Percentiles rank a stretch among this genome's conserved stretches.
Conservation (phyloP, 176 grass and related monocot species). For the Musa troglodytarum region DNA sequence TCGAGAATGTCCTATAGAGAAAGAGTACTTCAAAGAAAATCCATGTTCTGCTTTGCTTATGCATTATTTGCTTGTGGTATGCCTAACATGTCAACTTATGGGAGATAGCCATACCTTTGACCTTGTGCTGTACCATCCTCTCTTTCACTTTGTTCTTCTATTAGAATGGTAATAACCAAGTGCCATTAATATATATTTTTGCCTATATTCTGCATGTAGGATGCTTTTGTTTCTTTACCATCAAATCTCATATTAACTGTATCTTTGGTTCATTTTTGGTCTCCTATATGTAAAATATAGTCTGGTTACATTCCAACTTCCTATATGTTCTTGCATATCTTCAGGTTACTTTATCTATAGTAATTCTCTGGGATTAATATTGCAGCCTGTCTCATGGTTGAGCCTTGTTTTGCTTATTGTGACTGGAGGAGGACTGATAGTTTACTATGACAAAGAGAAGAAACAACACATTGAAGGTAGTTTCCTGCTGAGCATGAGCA, state of each 20-base stretch:
- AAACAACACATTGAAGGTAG: slow-evolving; percentile 90
- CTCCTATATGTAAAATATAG: not conserved
- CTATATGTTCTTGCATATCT: not conserved
- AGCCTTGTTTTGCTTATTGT: slow-evolving; percentile 68
- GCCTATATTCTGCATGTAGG: not conserved
- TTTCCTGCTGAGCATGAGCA: slow-evolving; percentile 44
- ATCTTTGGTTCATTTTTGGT: not conserved
- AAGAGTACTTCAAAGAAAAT: not conserved
- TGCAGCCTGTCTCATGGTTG: slow-evolving; percentile 77
- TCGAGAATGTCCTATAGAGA: not conserved
- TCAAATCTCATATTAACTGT: not conserved
- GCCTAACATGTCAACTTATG: not conserved
- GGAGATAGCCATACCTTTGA: not conserved
- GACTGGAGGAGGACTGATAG: slow-evolving; percentile 63
- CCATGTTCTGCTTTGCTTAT: not conserved
- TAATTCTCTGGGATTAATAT: not conserved
- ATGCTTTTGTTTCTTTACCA: not conserved
- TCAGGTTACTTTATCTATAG: slow-evolving; percentile 10
- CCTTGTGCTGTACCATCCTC: not conserved
- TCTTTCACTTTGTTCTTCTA: not conserved
- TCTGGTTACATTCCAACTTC: not conserved
- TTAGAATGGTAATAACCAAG: not conserved
- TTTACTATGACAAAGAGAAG: slow-evolving; percentile 74
- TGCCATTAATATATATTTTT: not conserved
- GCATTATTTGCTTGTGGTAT: not conserved